Base-by-base conservation (phyloP, 169 alveolate species). In the Babesia caballi region DNA sequence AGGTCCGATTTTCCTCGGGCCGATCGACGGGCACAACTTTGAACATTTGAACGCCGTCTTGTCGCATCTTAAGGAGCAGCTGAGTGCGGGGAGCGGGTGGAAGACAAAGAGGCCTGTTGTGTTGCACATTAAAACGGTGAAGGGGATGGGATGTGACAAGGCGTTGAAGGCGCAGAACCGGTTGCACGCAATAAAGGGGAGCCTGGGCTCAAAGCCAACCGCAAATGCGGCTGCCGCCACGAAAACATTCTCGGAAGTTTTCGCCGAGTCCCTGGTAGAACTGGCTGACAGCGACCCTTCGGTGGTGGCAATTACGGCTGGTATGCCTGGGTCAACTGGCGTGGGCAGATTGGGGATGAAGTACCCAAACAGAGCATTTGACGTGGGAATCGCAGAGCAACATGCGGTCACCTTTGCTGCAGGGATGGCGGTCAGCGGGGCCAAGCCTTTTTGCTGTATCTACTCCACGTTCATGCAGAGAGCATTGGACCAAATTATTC, bases 381-480 rank as follows among this genome's bases (percentile, higher is more conserved):
- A 94, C 66, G 97, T 94, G 0, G 97, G 96, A 14, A 94, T 94
- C 25, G 94, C 95, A 4, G 97, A 94, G 66, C 97, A 92, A 70
- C 96, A 94, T 65, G 95, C 96, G 12, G 93, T 90, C 32, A 92
- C 96, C 21, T 91, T 94, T 46, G 71, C 92, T 21, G 94, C 95
- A 2, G 95, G 96, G 19, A 63, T 91, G 78, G 94, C 95, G 4
- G 80, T 83, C 50, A 89, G 77, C 56, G 94, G 90, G 9, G 70
- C 66, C 5, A 91, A 85, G 51, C 91, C 95, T 33, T 89, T 88
- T 66, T 76, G 90, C 53, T 81, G 88, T 28, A 87, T 94, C 7
- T 92, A 92, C 59, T 88, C 94, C 38, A 92, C 96, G 32, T 94
- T 94, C 67, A 60, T 94, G 50, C 97, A 94, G 77, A 84, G 97